phyloP scores from a whole-genome alignment of 441 rosid species.

The Rhodomyrtus psidioides region DNA sequence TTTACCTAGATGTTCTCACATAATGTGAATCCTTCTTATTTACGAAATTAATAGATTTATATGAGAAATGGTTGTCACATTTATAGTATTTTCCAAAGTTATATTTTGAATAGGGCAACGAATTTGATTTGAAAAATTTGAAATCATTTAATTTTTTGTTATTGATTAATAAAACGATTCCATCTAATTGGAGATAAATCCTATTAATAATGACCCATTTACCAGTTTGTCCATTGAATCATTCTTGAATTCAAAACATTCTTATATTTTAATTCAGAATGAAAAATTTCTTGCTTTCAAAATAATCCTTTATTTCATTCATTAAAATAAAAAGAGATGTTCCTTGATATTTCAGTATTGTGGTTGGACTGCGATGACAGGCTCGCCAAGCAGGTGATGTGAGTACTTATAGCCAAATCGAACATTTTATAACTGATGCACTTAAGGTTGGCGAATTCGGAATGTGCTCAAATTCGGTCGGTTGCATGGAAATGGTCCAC shows the following conservation, averaged over 20 bases:
- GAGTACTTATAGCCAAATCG: too few relatives aligned
- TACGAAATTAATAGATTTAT: background rate
- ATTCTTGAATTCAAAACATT: background rate
- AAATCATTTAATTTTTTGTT: background rate
- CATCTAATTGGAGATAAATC: background rate
- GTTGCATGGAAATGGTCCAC: too few relatives aligned
- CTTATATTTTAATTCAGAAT: too few relatives aligned
- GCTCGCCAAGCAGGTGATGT: too few relatives aligned
- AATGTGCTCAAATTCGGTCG: too few relatives aligned
- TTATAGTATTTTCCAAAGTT: background rate
- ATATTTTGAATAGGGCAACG: background rate
- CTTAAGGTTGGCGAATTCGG: too few relatives aligned
- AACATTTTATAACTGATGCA: too few relatives aligned
- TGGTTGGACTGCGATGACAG: too few relatives aligned
- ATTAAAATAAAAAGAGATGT: too few relatives aligned
- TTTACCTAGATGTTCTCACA: background rate
- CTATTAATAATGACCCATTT: background rate
- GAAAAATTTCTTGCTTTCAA: too few relatives aligned
- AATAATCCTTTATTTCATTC: too few relatives aligned
- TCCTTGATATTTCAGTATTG: too few relatives aligned
- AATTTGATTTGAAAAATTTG: background rate
- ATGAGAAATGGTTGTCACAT: background rate
- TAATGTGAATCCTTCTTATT: background rate
- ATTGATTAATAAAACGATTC: background rate
- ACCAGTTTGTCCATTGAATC: background rate